Evolutionary conservation across 768 basidiomycete species (phyloP).

Genomic region (Panus rudis): DNA sequence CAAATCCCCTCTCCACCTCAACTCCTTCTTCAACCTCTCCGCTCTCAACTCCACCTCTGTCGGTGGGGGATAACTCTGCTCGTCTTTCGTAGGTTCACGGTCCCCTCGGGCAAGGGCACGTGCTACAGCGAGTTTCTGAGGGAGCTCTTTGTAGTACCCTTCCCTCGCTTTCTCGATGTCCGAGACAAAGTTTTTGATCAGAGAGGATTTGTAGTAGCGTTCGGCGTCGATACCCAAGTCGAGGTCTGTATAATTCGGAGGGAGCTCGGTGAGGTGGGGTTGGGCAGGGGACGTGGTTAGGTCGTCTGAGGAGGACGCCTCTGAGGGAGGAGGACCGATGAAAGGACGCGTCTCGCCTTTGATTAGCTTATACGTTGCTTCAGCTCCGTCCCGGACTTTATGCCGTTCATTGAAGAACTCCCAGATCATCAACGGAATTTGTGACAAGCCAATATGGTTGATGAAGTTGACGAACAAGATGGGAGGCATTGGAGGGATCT

Average conservation of each 20-base stretch:
- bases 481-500: constrained; percentile 70
- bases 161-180: constrained; percentile 64
- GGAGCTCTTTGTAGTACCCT: constrained; percentile 70
- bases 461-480: constrained; percentile 70
- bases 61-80: constrained; percentile 66
- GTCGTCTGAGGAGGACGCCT: constrained; percentile 12
- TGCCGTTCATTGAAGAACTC: constrained; percentile 87
- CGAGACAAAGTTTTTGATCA: constrained; percentile 36
- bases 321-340: constrained; percentile 15
- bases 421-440: constrained; percentile 86
- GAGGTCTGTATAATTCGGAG: constrained; percentile 42
- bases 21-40: constrained; percentile 85
- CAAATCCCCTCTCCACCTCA: constrained; percentile 74
- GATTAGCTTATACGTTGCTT: constrained; percentile 74
- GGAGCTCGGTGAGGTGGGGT: constrained; percentile 12
- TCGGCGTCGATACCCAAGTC: constrained; percentile 71
- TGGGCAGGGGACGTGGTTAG: constrained; percentile 12
- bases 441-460: constrained; percentile 73
- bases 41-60: constrained; percentile 86
- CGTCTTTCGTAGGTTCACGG: constrained; percentile 83
- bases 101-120: constrained; percentile 68
- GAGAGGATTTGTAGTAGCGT: constrained; percentile 58
- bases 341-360: constrained; percentile 57
- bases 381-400: constrained; percentile 73
- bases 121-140: constrained; percentile 59